Evolutionary conservation across 768 basidiomycete species (phyloP).

Genomic region (Paxillus involutus): DNA sequence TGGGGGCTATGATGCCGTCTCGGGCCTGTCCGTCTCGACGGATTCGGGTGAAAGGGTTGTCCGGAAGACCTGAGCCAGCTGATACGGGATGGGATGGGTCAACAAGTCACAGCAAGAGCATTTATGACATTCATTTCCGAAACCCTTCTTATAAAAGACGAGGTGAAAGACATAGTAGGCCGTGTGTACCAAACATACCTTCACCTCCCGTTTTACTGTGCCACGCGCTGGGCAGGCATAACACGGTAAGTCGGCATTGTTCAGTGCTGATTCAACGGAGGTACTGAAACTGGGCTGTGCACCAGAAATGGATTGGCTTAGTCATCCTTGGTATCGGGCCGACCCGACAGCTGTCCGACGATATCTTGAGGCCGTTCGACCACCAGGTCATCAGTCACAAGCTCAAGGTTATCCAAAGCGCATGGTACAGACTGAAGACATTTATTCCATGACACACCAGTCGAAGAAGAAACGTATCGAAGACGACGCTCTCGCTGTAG

Average conservation of each 20-base stretch:
- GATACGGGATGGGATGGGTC: slow-evolving; percentile 13
- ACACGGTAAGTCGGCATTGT: slow-evolving; percentile 18
- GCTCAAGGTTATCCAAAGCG: slow-evolving; percentile 18
- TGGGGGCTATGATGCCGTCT: slow-evolving; percentile 27
- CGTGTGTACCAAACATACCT: slow-evolving; percentile 25
- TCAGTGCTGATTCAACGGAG: slow-evolving; percentile 18
- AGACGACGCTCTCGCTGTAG: slow-evolving; percentile 49
- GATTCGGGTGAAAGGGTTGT: slow-evolving; percentile 31
- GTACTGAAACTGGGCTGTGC: slow-evolving; percentile 27
- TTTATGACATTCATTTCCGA: slow-evolving; percentile 36
- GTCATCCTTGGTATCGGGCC: slow-evolving; percentile 34
- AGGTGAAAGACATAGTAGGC: slow-evolving; percentile 9
- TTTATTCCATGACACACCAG: slow-evolving; percentile 49
- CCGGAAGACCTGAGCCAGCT: slow-evolving; percentile 27
- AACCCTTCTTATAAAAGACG: slow-evolving; percentile 27
- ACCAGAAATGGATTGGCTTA: slow-evolving; percentile 32
- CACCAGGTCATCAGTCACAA: slow-evolving; percentile 23
- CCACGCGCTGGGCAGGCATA: not conserved
- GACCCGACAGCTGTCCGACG: slow-evolving; percentile 35
- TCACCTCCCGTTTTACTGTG: slow-evolving; percentile 7
- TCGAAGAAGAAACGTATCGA: slow-evolving; percentile 79
- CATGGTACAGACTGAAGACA: slow-evolving; percentile 41
- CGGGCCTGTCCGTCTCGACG: slow-evolving; percentile 25
- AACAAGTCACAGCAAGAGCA: slow-evolving; percentile 26
- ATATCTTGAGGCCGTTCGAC: slow-evolving; percentile 29